Conservation (phyloP, 805 yeast genomes). For the Wickerhamomyces sydowiorum region DNA sequence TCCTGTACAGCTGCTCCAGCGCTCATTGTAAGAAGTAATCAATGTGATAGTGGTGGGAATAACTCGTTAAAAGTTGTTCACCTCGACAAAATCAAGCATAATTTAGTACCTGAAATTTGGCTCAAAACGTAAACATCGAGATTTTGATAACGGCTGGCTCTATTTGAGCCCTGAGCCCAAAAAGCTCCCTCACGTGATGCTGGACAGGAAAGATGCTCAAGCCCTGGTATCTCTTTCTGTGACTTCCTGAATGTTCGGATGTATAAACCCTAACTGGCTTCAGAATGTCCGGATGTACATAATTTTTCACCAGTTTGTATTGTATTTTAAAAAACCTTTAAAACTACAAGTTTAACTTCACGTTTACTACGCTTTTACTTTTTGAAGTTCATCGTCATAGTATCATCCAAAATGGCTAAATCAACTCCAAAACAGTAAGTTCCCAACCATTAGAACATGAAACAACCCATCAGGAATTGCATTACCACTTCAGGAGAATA, state of each 20-base stretch:
- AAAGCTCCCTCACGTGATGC: not conserved
- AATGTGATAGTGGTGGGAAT: too few relatives aligned
- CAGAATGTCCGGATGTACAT: not conserved
- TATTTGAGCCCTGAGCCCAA: not conserved
- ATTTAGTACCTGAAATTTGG: conserved; percentile 1
- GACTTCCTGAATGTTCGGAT: not conserved
- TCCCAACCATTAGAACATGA: not conserved
- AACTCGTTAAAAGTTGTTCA: too few relatives aligned
- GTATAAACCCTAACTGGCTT: not conserved
- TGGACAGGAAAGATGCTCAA: not conserved
- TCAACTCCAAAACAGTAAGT: conserved; percentile 27
- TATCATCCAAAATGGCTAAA: conserved; percentile 20
- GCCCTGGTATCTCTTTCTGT: not conserved
- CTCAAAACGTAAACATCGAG: not conserved
- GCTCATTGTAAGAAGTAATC: too few relatives aligned
- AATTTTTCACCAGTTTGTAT: too few relatives aligned
- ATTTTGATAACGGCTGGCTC: not conserved
- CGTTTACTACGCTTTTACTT: not conserved
- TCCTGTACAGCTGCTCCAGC: conserved; percentile 1
- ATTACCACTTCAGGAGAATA: not conserved
- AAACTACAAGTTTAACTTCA: conserved; percentile 1
- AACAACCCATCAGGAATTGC: not conserved
- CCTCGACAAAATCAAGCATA: too few relatives aligned
- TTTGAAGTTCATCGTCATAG: not conserved
- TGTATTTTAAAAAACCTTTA: too few relatives aligned